Base-by-base conservation (phyloP, 1,284 basidiomycete species). In the Pyrrhoderma noxium region DNA sequence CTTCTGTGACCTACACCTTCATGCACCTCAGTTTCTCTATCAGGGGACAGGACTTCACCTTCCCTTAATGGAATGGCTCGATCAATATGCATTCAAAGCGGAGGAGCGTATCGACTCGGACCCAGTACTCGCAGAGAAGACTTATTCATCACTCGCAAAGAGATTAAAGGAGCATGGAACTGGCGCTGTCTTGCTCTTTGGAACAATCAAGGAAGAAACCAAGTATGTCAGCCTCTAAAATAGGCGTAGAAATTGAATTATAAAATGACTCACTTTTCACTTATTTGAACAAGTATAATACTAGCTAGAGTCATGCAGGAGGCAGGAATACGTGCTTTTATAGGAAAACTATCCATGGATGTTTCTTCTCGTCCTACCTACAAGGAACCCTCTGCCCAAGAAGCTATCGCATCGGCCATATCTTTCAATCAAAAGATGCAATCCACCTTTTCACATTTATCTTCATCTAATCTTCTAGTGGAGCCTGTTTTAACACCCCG, bases 321-420 rank as follows among this genome's bases (percentile, higher is more conserved):
- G 0, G 76, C 76, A n/a, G 89, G 90, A 1, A 60, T 93, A 16
- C 72, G 90, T 36, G 86, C 79, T 0, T 88, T 86, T 58, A 76
- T 93, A 13, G 89, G 90, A 19, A 93, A 93, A 62, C 70, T 93
- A 11, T 89, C 86, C 0, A 91, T 91, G 89, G 88, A 91, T 63
- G 79, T 79, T 31, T 86, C 83, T 5, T 76, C 80, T n/a, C 73
- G 81, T 0, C 73, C 79, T 0, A 76, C 81, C 0, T 93, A 93
- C 64, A 70, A 77, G 40, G 90, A 93, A 61, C 39, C 70, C 0
- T 79, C 82, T 1, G 64, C 76, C 0, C 54, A 65, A 3, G 67
- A 64, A 7, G 74, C 88, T 1, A 67, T 82, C 8, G 58, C 62
- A 2, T 70, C 80, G 1, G 80, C 80, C 0, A 57, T 64, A 13